Evolutionary conservation across 331 rosid genomes (phyloP), one percentile per base, ranked within the genome.

Genomic region (Acacia concinna): DNA sequence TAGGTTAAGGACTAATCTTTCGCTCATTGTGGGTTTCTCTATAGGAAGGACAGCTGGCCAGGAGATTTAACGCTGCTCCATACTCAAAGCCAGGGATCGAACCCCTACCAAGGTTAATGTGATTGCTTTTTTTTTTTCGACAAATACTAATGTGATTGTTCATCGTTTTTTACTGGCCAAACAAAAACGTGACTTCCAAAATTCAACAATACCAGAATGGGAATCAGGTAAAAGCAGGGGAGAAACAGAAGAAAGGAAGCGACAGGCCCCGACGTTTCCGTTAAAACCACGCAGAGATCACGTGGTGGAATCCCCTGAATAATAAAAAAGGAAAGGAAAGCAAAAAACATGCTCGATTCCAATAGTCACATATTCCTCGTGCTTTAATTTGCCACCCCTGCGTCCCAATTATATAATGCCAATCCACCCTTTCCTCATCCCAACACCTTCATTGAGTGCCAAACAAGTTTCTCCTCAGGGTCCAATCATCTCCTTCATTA

Each of bases 291-390:
- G 25, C 59, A 20, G n/a, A 2, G 23, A 51, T 51, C 59, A 51
- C 59, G 59, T 51, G 59, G 59, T 18, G 59, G 59, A 52, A 37
- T 52, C 32, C 20, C 21, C 20, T 20, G 43, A n/a, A 6, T 20
- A 64, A 17, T 5, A 1, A 15, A 75, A 54, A 34, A 56, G 4
- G 28, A 2, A 52, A n/a, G 6, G 3, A 8, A 31, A 7, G 32
- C 2, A 41, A 66, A 52, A 52, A n/a, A 68, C 71, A 34, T 64
- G 13, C 23, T 21, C 18, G 14, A 23, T 56, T 21, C 21, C 20
- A 18, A 78, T 41, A 62, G 82, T 35, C 90, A 85, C 83, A 82
- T 80, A 84, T 89, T 89, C 86, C 92, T 85, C 89, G 92, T 89
- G 91, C 89, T 82, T 80, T 78, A 84, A 77, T 82, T 80, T 81